These are phyloP conservation scores for Flaveria ramosissima DNA, from an alignment of 129 eudicot species.

Conservation along the genomic window DNA sequence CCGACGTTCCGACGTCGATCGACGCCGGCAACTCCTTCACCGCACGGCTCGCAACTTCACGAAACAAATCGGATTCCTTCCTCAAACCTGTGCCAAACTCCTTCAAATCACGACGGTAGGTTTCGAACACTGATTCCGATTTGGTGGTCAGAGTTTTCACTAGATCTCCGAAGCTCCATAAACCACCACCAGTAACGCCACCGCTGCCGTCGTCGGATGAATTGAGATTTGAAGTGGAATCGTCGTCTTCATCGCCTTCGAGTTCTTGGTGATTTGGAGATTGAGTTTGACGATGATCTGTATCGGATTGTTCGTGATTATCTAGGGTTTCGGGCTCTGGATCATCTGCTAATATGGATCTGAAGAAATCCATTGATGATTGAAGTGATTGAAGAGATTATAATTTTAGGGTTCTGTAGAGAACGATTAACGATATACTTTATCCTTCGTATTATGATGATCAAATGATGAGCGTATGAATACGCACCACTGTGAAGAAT, in stretches of 20 bases:
- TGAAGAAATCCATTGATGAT: slow-evolving; percentile 72
- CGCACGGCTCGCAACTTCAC: slow-evolving; percentile 81
- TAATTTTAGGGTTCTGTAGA: slow-evolving; percentile 29
- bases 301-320: slow-evolving; percentile 30
- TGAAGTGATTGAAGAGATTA: slow-evolving; percentile 11
- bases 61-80: slow-evolving; percentile 69
- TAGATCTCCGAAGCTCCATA: slow-evolving; percentile 80
- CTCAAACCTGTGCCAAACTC: slow-evolving; percentile 75
- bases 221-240: slow-evolving; percentile 33
- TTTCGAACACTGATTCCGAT: slow-evolving; percentile 83
- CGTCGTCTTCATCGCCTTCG: slow-evolving; percentile 33
- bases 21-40: slow-evolving; percentile 85
- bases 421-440: too few species aligned
- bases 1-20: slow-evolving; percentile 72
- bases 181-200: slow-evolving; percentile 16
- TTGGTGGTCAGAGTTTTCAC: slow-evolving; percentile 55
- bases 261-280: slow-evolving; percentile 25
- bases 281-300: slow-evolving; percentile 26
- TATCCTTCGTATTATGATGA: slow-evolving; percentile 9
- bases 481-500: neutral
- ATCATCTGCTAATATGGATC: slow-evolving; percentile 78
- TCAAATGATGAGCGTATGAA: neutral
- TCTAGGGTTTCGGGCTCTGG: slow-evolving; percentile 49
- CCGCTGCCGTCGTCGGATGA: slow-evolving; percentile 34
- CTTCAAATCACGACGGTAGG: slow-evolving; percentile 75